Conservation (phyloP, 2,329 filamentous ascomycete species). For the Aurifilum marmelostoma region DNA sequence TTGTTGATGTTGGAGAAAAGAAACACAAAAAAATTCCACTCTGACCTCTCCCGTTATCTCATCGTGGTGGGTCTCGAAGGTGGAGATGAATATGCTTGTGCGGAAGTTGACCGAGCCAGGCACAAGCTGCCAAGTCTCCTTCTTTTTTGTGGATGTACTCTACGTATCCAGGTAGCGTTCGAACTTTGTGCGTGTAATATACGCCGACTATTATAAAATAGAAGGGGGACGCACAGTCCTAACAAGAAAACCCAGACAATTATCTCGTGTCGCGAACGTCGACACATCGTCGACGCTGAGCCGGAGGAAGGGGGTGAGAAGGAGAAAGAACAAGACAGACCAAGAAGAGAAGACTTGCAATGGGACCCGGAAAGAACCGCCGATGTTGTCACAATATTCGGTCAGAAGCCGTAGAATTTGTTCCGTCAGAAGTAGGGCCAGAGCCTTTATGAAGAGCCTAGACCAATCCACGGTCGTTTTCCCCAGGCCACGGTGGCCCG, state of each 20-base stretch:
- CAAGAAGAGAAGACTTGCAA: background rate
- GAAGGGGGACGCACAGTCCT: background rate
- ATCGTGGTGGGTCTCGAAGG: slow-evolving; percentile 13
- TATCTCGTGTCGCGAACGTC: background rate
- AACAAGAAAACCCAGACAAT: background rate
- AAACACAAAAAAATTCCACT: slow-evolving; percentile 15
- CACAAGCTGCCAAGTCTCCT: background rate
- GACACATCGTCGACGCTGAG: background rate
- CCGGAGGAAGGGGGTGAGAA: fast-evolving
- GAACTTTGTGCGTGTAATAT: background rate
- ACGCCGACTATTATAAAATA: background rate
- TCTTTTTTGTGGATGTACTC: background rate
- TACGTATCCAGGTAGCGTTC: background rate
- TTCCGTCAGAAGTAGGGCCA: background rate
- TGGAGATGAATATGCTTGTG: slow-evolving; percentile 10
- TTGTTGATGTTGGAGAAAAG: slow-evolving; percentile 15
- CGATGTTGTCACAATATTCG: background rate
- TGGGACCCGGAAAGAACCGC: slow-evolving; percentile 1
- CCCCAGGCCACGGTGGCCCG: background rate
- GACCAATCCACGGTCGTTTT: background rate
- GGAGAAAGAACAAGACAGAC: background rate
- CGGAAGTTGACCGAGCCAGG: slow-evolving; percentile 24
- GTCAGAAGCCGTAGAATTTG: slow-evolving; percentile 6
- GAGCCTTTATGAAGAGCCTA: background rate
- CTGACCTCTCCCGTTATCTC: slow-evolving; percentile 25